These are phyloP conservation scores for Rhizomucor pusillus DNA, from an alignment of 371 early-diverging fungal genomes.

Conservation along the genomic window DNA sequence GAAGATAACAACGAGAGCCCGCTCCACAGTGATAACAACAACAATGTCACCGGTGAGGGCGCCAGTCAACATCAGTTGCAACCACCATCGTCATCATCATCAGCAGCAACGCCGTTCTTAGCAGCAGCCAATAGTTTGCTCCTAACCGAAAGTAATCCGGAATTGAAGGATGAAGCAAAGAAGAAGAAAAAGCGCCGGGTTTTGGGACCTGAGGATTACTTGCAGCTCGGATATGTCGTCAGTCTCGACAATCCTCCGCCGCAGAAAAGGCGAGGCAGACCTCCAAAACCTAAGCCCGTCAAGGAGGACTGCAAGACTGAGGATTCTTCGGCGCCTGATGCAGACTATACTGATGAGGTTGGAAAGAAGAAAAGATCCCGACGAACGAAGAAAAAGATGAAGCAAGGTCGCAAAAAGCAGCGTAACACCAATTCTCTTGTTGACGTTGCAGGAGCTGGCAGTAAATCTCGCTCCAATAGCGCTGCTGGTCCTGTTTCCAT, in stretches of 20 bases:
- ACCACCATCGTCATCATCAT: background rate
- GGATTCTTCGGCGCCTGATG: too few species aligned
- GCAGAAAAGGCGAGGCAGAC: constrained; percentile 9
- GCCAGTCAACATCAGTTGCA: background rate
- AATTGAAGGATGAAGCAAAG: constrained; percentile 33
- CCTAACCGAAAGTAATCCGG: constrained; percentile 33
- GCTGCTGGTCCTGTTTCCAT: too few species aligned
- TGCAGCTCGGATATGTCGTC: constrained; percentile 28
- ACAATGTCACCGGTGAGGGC: background rate
- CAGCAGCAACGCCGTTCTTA: too few species aligned
- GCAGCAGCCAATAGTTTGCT: constrained; percentile 11
- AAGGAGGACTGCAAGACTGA: too few species aligned
- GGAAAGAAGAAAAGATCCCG: too few species aligned
- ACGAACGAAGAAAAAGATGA: constrained; percentile 2
- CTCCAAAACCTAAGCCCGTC: too few species aligned
- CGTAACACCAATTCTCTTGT: too few species aligned
- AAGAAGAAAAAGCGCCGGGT: constrained; percentile 29
- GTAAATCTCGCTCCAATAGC: too few species aligned
- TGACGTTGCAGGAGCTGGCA: too few species aligned
- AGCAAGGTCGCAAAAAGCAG: background rate
- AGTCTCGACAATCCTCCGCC: constrained; percentile 8
- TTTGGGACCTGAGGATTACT: constrained; percentile 37
- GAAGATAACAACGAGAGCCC: background rate
- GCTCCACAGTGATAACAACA: background rate
- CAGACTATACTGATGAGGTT: too few species aligned